Base-by-base conservation (phyloP, 2,329 filamentous ascomycete species). In the Xylariaceae sp. region DNA sequence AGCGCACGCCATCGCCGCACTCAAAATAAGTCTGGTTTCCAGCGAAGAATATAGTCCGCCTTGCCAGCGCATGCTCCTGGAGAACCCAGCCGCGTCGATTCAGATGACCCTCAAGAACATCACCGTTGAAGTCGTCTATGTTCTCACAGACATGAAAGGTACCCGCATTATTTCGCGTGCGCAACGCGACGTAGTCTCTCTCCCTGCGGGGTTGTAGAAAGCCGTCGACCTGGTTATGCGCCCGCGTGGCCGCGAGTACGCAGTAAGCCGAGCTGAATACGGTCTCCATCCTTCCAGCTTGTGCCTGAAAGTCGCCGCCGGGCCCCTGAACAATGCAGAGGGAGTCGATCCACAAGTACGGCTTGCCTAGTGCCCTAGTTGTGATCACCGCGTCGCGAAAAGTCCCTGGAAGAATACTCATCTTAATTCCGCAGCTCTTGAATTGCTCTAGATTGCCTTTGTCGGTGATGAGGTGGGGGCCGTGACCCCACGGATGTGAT, bases 31-130 rank as follows among this genome's bases (percentile, higher is more conserved):
- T 63, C 51, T 73, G 67, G 0, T 50, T 47, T 1, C 60, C 33
- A 0, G 69, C 66, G 50, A 71, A 75, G 43, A 66, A 69, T 9
- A 74, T 66, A 0, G 65, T 68, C 6, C 72, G 59, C 7, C 64
- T 60, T 0, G 70, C 63, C 2, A 74, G 55, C 1, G 63, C 64
- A 11, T 64, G 60, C 47, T 73, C 72, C 54, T 74, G 71, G 4
- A 72, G 42, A 1, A 72, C 71, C 72, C 71, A 74, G 1, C 66
- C 71, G 2, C 71, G 59, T 2, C 47, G 55, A 45, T 63, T 70
- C 3, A 75, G 55, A 1, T 51, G 28, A 1, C 63, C 55, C 0
- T 64, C 31, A 1, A 64, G 57, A 0, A 73, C 69, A 10, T 73
- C 50, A 16, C 22, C 12, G 5, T 55, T 42, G 52, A 72, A 72